Evolutionary conservation across 2,329 filamentous ascomycete species (phyloP).

Genomic region (Arthrinium puccinioides): DNA sequence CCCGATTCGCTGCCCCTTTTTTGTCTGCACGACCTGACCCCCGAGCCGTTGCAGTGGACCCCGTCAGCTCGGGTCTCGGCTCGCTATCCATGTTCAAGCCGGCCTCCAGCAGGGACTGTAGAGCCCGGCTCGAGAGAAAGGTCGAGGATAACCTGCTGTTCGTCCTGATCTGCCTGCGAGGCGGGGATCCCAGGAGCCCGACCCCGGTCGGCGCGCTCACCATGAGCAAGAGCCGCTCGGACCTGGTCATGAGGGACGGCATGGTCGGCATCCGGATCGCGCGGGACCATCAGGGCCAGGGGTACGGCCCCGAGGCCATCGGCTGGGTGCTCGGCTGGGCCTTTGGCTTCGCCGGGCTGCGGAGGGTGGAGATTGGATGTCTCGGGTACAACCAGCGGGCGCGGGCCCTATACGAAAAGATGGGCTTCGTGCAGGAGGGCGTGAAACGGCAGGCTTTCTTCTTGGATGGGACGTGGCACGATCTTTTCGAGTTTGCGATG

Average conservation of each 20-base stretch:
- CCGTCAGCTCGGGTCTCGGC: conserved; percentile 8
- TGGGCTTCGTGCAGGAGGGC: conserved; percentile 39
- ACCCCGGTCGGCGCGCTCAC: not conserved
- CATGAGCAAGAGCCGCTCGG: not conserved
- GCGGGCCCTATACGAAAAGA: conserved; percentile 30
- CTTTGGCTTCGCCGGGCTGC: conserved; percentile 34
- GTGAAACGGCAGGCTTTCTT: conserved; percentile 32
- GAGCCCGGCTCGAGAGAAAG: conserved; percentile 6
- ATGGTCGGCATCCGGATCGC: conserved; percentile 29
- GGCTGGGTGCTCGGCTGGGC: conserved; percentile 39
- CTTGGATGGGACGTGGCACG: conserved; percentile 33
- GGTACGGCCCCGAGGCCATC: conserved; percentile 40
- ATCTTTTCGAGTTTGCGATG: conserved; percentile 26
- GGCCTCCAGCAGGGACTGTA: conserved; percentile 3
- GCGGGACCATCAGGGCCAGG: conserved; percentile 24
- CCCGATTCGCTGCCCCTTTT: too few relatives aligned
- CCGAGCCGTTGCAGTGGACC: too few relatives aligned
- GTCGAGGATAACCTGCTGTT: conserved; percentile 8
- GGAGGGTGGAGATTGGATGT: conserved; percentile 31
- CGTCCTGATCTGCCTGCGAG: conserved; percentile 13
- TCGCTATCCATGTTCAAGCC: too few relatives aligned
- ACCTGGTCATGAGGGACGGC: not conserved
- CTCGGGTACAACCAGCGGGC: conserved; percentile 36
- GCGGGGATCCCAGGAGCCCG: not conserved
- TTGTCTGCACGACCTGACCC: too few relatives aligned